A percentile compares a stretch with the other conserved stretches of the same genome.
Evolutionary conservation across 2,329 filamentous ascomycete genomes (phyloP).

Genomic region (Phaeomoniella chlamydospora): DNA sequence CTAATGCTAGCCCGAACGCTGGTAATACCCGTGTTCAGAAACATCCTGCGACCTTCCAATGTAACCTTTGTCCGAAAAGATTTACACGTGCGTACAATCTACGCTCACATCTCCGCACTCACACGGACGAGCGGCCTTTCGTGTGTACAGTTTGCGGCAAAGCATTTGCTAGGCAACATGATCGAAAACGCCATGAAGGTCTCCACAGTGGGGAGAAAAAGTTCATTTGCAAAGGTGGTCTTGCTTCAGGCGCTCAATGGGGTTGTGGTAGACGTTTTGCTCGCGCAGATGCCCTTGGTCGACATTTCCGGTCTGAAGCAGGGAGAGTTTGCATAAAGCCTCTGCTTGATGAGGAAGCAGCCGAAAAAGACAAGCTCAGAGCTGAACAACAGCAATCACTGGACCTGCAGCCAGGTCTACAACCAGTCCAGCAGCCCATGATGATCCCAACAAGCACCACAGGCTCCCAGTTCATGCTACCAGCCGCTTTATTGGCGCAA

Average conservation of each 20-base stretch:
- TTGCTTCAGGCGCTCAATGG: constrained; percentile 69
- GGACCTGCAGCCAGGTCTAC: constrained; percentile 18
- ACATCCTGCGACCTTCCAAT: constrained; percentile 94
- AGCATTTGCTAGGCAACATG: constrained; percentile 92
- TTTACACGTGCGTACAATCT: constrained; percentile 96
- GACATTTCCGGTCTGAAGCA: constrained; percentile 91
- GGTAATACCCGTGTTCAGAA: constrained; percentile 77
- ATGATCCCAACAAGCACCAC: constrained; percentile 46
- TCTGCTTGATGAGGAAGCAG: constrained; percentile 84
- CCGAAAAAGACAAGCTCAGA: constrained; percentile 62
- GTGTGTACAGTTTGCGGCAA: constrained; percentile 96
- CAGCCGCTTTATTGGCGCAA: constrained; percentile 74
- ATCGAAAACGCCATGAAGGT: constrained; percentile 92
- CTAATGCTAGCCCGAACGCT: constrained; percentile 46
- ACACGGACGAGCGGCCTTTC: constrained; percentile 93
- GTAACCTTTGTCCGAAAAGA: constrained; percentile 79
- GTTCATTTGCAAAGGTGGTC: constrained; percentile 86
- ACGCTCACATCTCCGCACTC: constrained; percentile 84
- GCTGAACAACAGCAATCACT: constrained; percentile 50
- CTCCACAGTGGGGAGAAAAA: constrained; percentile 97
- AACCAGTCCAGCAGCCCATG: constrained; percentile 42
- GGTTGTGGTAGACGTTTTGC: constrained; percentile 89
- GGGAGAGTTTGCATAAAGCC: constrained; percentile 94
- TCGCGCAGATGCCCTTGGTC: constrained; percentile 82
- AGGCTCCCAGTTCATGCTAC: constrained; percentile 52